phyloP scores from a whole-genome alignment of 805 yeast species.

The Candida coleopterorum region DNA sequence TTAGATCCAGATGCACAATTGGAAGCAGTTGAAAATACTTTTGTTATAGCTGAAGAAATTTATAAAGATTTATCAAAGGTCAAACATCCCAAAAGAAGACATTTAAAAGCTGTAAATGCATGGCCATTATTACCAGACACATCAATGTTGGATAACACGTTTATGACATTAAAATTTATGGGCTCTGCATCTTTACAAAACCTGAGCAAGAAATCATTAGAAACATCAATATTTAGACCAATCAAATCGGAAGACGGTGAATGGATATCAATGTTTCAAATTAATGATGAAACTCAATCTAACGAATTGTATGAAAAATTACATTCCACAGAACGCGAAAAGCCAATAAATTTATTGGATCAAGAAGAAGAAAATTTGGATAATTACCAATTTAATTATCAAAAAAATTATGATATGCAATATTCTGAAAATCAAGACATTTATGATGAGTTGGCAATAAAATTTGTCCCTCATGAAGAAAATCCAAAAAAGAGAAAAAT shows the following conservation, averaged over 20 bases:
- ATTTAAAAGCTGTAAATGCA: constrained; percentile 66
- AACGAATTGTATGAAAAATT: constrained; percentile 21
- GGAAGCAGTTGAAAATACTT: constrained; percentile 70
- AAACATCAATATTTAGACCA: constrained; percentile 69
- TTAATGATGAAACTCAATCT: constrained; percentile 21
- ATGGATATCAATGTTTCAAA: constrained; percentile 58
- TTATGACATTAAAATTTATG: constrained; percentile 56
- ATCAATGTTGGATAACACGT: constrained; percentile 80
- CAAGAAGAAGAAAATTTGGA: constrained; percentile 40
- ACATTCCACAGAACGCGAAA: constrained; percentile 40
- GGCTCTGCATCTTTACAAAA: constrained; percentile 49
- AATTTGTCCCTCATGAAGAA: constrained; percentile 40
- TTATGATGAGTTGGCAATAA: constrained; percentile 63
- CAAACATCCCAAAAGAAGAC: constrained; percentile 75
- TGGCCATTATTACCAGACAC: constrained; percentile 89
- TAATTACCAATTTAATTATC: constrained; percentile 54
- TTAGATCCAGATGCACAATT: constrained; percentile 62
- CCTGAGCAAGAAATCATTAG: constrained; percentile 35
- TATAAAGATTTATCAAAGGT: constrained; percentile 41
- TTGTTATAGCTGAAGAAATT: constrained; percentile 54
- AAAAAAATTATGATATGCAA: constrained; percentile 78
- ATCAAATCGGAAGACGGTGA: constrained; percentile 66
- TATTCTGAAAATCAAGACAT: constrained; percentile 41
- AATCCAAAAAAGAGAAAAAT: constrained; percentile 39
- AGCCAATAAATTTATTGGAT: constrained; percentile 34